These are phyloP conservation scores for Tarenaya hassleriana DNA, from an alignment of 345 rosid genomes.

Conservation along the genomic window DNA sequence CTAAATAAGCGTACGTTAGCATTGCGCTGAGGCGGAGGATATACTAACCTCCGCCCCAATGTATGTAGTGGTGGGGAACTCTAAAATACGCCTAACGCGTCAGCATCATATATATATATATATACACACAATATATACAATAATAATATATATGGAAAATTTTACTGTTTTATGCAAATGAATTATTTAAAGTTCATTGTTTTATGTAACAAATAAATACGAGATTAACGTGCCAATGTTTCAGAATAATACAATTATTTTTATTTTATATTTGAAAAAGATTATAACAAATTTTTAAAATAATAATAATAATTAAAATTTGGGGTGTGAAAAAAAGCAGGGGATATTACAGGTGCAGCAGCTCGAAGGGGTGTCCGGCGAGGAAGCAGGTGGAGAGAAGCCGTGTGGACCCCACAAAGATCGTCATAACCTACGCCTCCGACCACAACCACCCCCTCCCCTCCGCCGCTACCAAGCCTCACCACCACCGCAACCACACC, in stretches of 20 bases:
- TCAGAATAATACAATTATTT: background rate
- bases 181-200: too few relatives aligned
- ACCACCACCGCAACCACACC: constrained; percentile 37
- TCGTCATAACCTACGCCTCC: constrained; percentile 56
- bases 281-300: too few relatives aligned
- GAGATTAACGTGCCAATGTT: constrained; percentile 28
- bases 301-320: background rate
- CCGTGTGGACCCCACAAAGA: constrained; percentile 52
- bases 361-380: constrained; percentile 78
- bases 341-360: constrained; percentile 76
- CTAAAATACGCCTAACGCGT: constrained; percentile 21
- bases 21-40: constrained; percentile 15
- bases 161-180: too few relatives aligned
- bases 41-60: constrained; percentile 23
- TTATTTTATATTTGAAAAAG: background rate
- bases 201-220: constrained; percentile 14
- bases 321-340: constrained; percentile 30
- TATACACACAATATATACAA: too few relatives aligned
- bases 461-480: constrained; percentile 34
- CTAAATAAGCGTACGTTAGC: constrained; percentile 25
- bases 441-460: constrained; percentile 64
- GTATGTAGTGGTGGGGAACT: background rate
- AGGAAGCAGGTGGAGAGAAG: constrained; percentile 78
- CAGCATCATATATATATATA: background rate
- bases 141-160: too few relatives aligned